Evolutionary conservation across 257 asterid species (phyloP), one percentile per base, ranked within the genome.

Genomic region (Mitragyna speciosa): DNA sequence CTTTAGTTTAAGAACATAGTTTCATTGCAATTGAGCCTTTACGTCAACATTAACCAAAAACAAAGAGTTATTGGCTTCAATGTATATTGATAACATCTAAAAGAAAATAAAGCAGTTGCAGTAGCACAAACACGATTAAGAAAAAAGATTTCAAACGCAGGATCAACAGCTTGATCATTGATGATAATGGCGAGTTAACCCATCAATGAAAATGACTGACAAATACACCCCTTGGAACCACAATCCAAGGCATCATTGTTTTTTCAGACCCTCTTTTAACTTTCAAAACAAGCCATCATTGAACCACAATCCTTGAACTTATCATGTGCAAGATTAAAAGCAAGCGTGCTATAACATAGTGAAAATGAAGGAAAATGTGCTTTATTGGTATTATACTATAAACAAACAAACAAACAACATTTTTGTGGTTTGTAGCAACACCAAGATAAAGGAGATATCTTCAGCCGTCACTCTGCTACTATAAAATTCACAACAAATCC

Each of bases 361-460:
- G 5, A 10, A 73, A 39, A 71, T 43, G 51, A 24, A 72, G 59
- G 59, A 61, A 36, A 28, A 47, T n/a, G 20, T 31, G 30, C 39
- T 45, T 66, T 30, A 61, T 63, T 49, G 26, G 16, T 47, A 24
- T 43, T 48, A 71, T 36, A 36, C 73, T 47, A 61, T 26, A 51
- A 78, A 39, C 78, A 79, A 36, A 22, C 41, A 36, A 36, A 36
- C 72, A 76, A 76, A 43, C 9, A 39, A 39, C 28, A n/a, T 41
- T 0, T 19, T 31, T 64, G 12, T 16, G 6, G 17, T 26, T 8
- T n/a, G n/a, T 39, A 36, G 26, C 41, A 43, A 52, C 30, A 51
- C 20, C 52, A 41, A 0, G 24, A 52, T 3, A 33, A 33, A 12
- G 49, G 58, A 49, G 36, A 12, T 16, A 51, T 67, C 64, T 2